Evolutionary conservation across 345 rosid genomes (phyloP).

Genomic region (Lepidium africanum): DNA sequence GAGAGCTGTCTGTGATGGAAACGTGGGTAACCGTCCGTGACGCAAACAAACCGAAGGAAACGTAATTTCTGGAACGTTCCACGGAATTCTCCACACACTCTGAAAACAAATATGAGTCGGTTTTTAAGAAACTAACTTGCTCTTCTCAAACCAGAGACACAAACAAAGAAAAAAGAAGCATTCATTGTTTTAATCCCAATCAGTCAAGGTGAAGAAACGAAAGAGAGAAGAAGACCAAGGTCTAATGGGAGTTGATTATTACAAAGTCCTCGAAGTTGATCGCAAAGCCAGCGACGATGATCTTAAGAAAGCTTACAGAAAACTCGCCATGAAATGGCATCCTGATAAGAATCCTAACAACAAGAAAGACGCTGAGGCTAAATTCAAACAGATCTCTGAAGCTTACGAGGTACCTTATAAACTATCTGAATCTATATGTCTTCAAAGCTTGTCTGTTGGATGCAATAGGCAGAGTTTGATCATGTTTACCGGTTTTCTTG

Average conservation of each 20-base stretch:
- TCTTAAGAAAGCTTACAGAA: conserved; percentile 58
- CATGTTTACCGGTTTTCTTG: background rate
- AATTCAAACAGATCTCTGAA: conserved; percentile 64
- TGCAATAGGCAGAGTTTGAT: too few species aligned
- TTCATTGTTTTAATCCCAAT: background rate
- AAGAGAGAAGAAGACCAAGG: conserved; percentile 18
- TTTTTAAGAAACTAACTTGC: background rate
- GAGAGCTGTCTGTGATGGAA: conserved; percentile 7
- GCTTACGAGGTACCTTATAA: conserved; percentile 46
- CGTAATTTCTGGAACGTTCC: conserved; percentile 32
- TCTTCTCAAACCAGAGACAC: background rate
- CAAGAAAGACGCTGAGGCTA: conserved; percentile 66
- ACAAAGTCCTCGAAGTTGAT: conserved; percentile 46
- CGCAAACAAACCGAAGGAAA: background rate
- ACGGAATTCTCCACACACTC: conserved; percentile 21
- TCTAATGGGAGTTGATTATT: conserved; percentile 59
- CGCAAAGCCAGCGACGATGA: conserved; percentile 54
- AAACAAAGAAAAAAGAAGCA: too few species aligned
- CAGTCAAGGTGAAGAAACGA: conserved; percentile 26
- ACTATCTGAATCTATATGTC: too few species aligned
- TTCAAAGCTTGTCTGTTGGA: too few species aligned
- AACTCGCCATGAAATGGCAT: conserved; percentile 39
- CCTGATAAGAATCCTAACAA: conserved; percentile 33
- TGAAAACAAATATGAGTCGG: background rate
- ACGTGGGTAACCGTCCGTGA: background rate